Evolutionary conservation across 768 basidiomycete genomes (phyloP), one percentile per base, ranked within the genome.

Genomic region (Leccinum imitatum): DNA sequence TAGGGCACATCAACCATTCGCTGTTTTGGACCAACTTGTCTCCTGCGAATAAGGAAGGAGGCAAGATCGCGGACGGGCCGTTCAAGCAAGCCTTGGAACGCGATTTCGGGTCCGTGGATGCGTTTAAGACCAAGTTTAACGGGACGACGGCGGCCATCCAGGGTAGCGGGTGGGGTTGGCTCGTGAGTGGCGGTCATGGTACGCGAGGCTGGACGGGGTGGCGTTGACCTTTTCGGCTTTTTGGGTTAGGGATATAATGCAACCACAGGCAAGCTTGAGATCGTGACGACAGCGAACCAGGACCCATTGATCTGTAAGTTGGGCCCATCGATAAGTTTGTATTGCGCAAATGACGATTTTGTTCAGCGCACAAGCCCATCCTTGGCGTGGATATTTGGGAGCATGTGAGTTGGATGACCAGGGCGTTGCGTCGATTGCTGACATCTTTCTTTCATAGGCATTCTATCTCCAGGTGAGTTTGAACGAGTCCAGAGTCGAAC

Each of bases 91-190:
- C 90, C 9, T 80, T 96, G 64, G 80, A 87, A 64, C 78, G 82
- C 48, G 89, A 91, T 67, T 99, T 98, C 70, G 95, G 95, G 13
- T 89, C 89, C 3, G 77, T 98, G 55, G 94, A 95, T 14, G 84
- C 76, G 23, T 87, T 98, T 73, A 95, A 96, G 81, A 88, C 86
- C 67, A 80, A 83, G 63, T 84, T 98, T 75, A 98, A 96, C 76
- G 77, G 94, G 25, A 83, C 82, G 63, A 96, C 96, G 23, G 93
- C 90, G 33, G 94, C 83, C 55, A 90, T 99, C 57, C 97, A 99
- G 76, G 97, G 97, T 27, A 93, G 91, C 65, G 97, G 97, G 3
- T 99, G 97, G 97, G 96, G 95, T 50, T 99, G 97, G 97, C 82
- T 99, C 60, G 93, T 88, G 65, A 62, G 81, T 78, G 13, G 41